Conservation (phyloP, 331 rosid species). For the Arachis monticola region DNA sequence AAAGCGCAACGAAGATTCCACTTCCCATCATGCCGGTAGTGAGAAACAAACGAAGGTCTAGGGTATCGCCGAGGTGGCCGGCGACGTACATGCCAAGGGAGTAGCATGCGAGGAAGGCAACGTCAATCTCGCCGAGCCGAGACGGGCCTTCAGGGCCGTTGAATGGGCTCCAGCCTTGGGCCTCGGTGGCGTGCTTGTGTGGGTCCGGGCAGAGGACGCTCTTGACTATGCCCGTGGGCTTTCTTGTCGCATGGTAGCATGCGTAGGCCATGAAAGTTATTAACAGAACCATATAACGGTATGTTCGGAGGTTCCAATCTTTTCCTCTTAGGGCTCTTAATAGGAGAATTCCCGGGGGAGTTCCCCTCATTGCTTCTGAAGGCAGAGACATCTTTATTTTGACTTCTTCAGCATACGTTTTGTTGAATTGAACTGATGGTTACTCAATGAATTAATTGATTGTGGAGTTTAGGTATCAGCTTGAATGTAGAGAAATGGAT, state of each 20-base stretch:
- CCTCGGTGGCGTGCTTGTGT: neutral
- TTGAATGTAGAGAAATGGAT: neutral
- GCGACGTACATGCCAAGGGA: constrained; percentile 76
- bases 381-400: constrained; percentile 31
- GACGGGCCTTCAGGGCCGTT: constrained; percentile 64
- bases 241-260: constrained; percentile 82
- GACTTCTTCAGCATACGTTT: too few species aligned
- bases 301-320: constrained; percentile 57
- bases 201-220: constrained; percentile 66
- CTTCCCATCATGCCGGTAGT: constrained; percentile 77
- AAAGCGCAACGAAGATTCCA: constrained; percentile 64
- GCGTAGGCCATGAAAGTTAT: constrained; percentile 74
- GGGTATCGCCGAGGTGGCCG: constrained; percentile 71
- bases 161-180: constrained; percentile 59
- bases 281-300: constrained; percentile 61
- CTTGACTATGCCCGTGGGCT: constrained; percentile 71
- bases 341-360: constrained; percentile 68
- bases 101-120: constrained; percentile 73
- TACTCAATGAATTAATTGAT: too few species aligned
- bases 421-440: too few species aligned
- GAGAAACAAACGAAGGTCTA: constrained; percentile 70
- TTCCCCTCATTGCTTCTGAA: constrained; percentile 42
- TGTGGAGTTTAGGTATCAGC: neutral
- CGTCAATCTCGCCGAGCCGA: constrained; percentile 71
- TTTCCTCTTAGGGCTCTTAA: constrained; percentile 51